Evolutionary conservation across 2,329 filamentous ascomycete species (phyloP), one percentile per base, ranked within the genome.

Genomic region (Ophiostoma montium): DNA sequence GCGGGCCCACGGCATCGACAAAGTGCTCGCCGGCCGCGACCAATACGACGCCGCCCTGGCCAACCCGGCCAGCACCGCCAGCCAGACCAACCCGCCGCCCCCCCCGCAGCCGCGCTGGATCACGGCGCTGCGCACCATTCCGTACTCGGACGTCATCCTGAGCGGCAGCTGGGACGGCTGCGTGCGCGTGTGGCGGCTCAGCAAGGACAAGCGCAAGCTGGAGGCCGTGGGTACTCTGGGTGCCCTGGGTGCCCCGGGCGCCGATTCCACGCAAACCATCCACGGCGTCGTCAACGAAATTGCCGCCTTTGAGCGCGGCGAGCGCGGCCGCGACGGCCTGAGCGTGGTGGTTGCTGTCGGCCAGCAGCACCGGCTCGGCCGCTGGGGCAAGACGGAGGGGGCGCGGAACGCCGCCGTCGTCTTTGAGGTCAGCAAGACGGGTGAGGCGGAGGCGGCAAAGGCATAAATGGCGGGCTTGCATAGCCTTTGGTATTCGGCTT

Each of bases 151-250:
- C 60, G 70, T 95, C 46, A 78, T 98, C 50, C 71, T 98, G 46
- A 94, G 82, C 56, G 92, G 90, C 31, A 95, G 87, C 65, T 98
- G 90, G 89, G 92, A 94, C 61, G 92, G 92, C 2, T 80, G 78
- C 63, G 74, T 98, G 51, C 75, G 90, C 46, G 82, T 82, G 5
- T 98, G 92, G 92, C 80, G 75, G 53, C 72, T 98, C 18, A 84
- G 80, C 48, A 78, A 86, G 38, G 90, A 95, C 62, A 92, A 89
- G 67, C 78, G 78, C 62, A 80, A 74, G 55, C 75, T 98, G 41
- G 81, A 92, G 59, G 67, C 77, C 0, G 65, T 87, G 8, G 88
- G 87, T 1, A 71, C 78, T 1, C 68, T 92, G 30, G 82, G 49
- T n/a, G n/a, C n/a, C n/a, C n/a, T n/a, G 31, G 51, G 18, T 18